Conservation (phyloP, 108 stramenopile genomes). For the Heterococcus sp. region DNA sequence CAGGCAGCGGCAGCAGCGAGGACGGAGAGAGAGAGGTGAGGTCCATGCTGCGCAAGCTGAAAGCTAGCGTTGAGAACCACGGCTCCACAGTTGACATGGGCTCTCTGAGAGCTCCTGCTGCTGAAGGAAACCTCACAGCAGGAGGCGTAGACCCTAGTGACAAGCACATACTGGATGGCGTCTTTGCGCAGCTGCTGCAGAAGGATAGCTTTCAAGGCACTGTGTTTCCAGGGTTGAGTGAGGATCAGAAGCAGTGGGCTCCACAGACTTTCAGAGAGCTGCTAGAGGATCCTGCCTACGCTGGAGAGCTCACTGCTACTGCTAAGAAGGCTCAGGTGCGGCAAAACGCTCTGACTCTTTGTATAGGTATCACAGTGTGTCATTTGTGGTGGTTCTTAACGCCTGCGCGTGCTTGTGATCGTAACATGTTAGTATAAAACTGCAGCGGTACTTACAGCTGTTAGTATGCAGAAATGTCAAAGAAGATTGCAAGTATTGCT, state of each 20-base stretch:
- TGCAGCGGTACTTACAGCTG: background rate
- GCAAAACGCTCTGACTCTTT: background rate
- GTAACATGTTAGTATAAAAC: background rate
- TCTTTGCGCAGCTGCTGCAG: background rate
- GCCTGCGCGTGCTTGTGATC: background rate
- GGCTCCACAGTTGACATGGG: no score
- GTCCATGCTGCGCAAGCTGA: background rate
- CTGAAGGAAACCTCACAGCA: no score
- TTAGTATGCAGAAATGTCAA: no score
- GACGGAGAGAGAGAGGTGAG: no score
- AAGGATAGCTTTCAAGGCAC: background rate
- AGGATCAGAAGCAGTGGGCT: constrained; percentile 2
- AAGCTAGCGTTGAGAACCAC: background rate
- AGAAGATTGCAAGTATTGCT: no score
- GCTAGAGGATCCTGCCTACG: background rate
- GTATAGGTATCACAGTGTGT: background rate
- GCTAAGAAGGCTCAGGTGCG: background rate
- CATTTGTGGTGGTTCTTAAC: background rate
- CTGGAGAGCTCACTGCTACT: background rate
- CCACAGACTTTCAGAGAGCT: constrained; percentile 2
- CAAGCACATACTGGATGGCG: background rate
- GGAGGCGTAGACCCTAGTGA: no score
- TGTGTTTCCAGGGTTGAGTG: constrained; percentile 5
- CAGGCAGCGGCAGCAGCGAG: background rate
- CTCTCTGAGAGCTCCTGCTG: no score